Conservation (phyloP, 2,329 filamentous ascomycete species). For the Zasmidium citrigriseum region DNA sequence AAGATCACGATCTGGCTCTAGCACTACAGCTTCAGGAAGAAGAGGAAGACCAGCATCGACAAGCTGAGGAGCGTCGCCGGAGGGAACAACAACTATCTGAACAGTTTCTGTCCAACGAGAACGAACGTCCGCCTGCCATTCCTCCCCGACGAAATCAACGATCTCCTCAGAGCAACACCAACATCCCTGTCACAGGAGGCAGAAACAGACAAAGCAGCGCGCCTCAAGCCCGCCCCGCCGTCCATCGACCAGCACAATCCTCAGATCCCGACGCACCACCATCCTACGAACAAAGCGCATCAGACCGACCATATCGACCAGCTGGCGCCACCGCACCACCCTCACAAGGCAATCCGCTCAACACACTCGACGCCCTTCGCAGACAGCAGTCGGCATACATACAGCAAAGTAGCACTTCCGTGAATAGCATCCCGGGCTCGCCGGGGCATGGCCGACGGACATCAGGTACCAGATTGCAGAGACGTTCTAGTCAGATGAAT, state of each 20-base stretch:
- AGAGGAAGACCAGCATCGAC: constrained; percentile 77
- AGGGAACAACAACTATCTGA: constrained; percentile 70
- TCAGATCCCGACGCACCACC: constrained; percentile 61
- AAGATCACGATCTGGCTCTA: constrained; percentile 79
- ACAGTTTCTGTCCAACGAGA: constrained; percentile 64
- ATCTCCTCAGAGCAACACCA: constrained; percentile 16
- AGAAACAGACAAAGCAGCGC: constrained; percentile 10
- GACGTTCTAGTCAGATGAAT: constrained; percentile 22
- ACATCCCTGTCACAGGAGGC: constrained; percentile 13
- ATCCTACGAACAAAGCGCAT: constrained; percentile 65
- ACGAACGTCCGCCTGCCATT: constrained; percentile 29
- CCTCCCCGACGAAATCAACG: constrained; percentile 30
- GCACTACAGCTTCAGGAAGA: constrained; percentile 93
- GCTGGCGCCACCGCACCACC: constrained; percentile 30
- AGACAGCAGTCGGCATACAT: constrained; percentile 29
- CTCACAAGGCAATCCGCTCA: constrained; percentile 35
- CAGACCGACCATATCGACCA: constrained; percentile 53
- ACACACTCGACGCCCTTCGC: constrained; percentile 35
- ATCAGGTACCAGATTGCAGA: constrained; percentile 18
- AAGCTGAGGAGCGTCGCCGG: constrained; percentile 57
- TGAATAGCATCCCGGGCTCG: constrained; percentile 15
- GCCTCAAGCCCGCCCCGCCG: constrained; percentile 23
- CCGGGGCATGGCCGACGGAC: constrained; percentile 13
- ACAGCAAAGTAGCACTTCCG: constrained; percentile 15
- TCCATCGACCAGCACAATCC: constrained; percentile 33